Percentiles rank a stretch among this genome's conserved stretches.
These are phyloP conservation scores for Claviceps sp. DNA, from an alignment of 2,329 filamentous ascomycete species.

Conservation along the genomic window DNA sequence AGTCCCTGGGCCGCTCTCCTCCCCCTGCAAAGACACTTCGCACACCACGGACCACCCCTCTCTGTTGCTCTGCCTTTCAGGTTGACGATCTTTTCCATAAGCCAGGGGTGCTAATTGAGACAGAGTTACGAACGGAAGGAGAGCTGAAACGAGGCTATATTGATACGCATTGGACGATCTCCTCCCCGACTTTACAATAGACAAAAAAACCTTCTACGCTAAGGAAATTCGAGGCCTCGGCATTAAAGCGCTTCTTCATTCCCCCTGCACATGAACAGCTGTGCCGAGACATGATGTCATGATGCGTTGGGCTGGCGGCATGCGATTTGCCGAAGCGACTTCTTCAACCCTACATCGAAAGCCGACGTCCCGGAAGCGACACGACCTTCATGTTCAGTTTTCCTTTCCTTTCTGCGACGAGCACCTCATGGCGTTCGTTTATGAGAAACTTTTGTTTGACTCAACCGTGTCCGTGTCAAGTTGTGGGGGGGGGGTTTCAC, in stretches of 20 bases:
- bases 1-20: not conserved
- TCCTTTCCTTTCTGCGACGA: not conserved
- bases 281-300: not conserved
- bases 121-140: conserved; percentile 5
- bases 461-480: not conserved
- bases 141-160: conserved; percentile 1
- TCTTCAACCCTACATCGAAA: too few relatives aligned
- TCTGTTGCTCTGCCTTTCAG: not conserved
- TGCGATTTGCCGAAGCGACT: too few relatives aligned
- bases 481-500: not conserved
- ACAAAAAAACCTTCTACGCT: not conserved
- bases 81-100: not conserved
- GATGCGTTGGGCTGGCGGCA: too few relatives aligned
- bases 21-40: not conserved
- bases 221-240: not conserved
- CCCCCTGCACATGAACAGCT: not conserved
- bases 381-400: not conserved
- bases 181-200: not conserved
- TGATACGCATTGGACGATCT: not conserved
- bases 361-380: not conserved
- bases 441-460: not conserved
- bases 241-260: not conserved
- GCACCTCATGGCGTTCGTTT: too few relatives aligned
- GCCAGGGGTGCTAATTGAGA: conserved; percentile 6
- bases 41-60: not conserved